These are phyloP conservation scores for Hyphodiscus sp. DNA, from an alignment of 2,329 filamentous ascomycete genomes.

Conservation along the genomic window DNA sequence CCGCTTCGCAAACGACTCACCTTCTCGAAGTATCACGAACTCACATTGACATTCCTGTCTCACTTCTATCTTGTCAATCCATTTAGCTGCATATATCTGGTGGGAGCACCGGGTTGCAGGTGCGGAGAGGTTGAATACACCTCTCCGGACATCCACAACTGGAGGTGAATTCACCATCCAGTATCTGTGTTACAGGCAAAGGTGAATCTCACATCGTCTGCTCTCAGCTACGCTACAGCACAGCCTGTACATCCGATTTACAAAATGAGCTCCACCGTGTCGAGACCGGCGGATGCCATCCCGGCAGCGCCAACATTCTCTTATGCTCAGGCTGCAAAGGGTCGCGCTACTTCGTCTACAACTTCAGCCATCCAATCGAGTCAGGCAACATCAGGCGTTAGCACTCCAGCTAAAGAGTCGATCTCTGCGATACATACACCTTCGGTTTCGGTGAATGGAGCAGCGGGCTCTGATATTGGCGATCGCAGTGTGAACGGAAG, in stretches of 20 bases:
- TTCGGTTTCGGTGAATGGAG: conserved; percentile 17
- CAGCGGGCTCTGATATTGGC: conserved; percentile 21
- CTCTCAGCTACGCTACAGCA: conserved; percentile 6
- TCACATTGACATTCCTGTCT: neutral
- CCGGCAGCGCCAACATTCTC: conserved; percentile 61
- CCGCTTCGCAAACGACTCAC: neutral
- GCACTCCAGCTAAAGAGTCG: conserved; percentile 26
- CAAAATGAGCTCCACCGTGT: conserved; percentile 37
- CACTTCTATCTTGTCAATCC: neutral
- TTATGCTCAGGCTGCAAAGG: conserved; percentile 93
- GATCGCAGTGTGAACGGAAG: conserved; percentile 22
- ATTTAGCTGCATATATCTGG: conserved; percentile 8
- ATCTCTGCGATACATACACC: conserved; percentile 24
- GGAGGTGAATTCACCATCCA: conserved; percentile 23
- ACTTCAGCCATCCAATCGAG: conserved; percentile 23
- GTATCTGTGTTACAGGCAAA: conserved; percentile 4
- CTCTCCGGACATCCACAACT: conserved; percentile 32
- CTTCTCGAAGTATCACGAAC: neutral
- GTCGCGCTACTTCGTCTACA: conserved; percentile 39
- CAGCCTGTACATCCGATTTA: conserved; percentile 5
- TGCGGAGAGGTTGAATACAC: conserved; percentile 33
- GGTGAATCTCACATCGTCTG: conserved; percentile 8
- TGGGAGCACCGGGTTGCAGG: conserved; percentile 18
- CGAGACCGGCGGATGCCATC: conserved; percentile 30
- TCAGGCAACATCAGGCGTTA: conserved; percentile 27